A percentile compares a stretch with the other conserved stretches of the same genome.
phyloP scores from a whole-genome alignment of 768 basidiomycete genomes.

The Podaxis rugospora region DNA sequence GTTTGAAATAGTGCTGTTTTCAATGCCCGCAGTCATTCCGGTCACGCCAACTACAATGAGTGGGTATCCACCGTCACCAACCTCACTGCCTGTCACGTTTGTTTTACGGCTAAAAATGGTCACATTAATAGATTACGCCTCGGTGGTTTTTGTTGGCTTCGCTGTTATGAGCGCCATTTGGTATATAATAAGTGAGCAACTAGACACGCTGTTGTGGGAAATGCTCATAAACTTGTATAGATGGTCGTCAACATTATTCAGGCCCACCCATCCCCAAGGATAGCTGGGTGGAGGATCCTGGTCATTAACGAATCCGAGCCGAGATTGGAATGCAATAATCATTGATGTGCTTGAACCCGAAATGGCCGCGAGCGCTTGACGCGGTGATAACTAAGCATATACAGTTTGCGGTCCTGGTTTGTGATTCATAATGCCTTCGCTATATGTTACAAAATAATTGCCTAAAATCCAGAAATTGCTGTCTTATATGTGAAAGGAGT shows the following conservation, averaged over 20 bases:
- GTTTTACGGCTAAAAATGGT: neutral
- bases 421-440: too few species aligned
- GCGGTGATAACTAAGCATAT: too few species aligned
- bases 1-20: slow-evolving; percentile 63
- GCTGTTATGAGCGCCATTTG: slow-evolving; percentile 51
- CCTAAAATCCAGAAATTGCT: neutral
- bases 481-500: neutral
- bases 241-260: slow-evolving; percentile 37
- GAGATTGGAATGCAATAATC: neutral
- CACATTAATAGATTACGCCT: slow-evolving; percentile 52
- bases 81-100: neutral
- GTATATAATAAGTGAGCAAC: slow-evolving; percentile 51
- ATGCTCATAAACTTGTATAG: slow-evolving; percentile 21
- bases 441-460: too few species aligned
- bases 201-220: neutral
- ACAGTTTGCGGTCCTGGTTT: too few species aligned
- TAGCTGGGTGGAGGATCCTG: neutral
- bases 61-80: slow-evolving; percentile 16
- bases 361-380: too few species aligned
- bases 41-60: slow-evolving; percentile 47
- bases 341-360: too few species aligned
- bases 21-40: slow-evolving; percentile 62
- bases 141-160: slow-evolving; percentile 64
- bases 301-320: neutral
- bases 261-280: slow-evolving; percentile 36